A percentile compares a stretch with the other conserved stretches of the same genome.
Conservation (phyloP, 192 early-diverging fungal species). For the Podila epicladia region DNA sequence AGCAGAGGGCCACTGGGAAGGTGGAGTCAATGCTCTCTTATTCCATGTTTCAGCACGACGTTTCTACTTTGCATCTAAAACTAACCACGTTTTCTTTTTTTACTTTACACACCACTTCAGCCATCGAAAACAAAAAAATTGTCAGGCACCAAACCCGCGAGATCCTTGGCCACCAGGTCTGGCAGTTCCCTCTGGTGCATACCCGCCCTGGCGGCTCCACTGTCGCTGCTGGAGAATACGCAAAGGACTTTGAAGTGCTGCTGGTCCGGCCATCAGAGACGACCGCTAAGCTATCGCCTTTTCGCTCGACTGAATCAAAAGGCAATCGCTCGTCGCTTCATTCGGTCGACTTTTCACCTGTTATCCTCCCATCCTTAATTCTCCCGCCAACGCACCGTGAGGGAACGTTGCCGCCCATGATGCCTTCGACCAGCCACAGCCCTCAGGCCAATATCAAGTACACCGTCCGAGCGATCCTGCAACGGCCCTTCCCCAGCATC, state of each 20-base stretch:
- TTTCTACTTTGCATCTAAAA: background rate
- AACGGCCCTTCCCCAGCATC: conserved; percentile 31
- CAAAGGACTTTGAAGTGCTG: conserved; percentile 34
- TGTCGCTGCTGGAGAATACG: conserved; percentile 29
- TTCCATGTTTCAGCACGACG: background rate
- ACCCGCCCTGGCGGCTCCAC: conserved; percentile 24
- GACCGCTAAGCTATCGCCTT: background rate
- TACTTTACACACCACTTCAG: background rate
- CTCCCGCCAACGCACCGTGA: background rate
- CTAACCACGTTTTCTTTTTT: too few species aligned
- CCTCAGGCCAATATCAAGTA: conserved; percentile 31
- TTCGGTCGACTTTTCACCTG: background rate
- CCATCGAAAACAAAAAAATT: conserved; percentile 46
- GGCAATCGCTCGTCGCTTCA: background rate
- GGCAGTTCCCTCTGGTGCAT: conserved; percentile 41
- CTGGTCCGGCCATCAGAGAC: conserved; percentile 20
- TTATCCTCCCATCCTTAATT: background rate
- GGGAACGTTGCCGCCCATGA: background rate
- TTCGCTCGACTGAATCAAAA: background rate
- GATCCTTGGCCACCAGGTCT: conserved; percentile 32
- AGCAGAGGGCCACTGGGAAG: conserved; percentile 42
- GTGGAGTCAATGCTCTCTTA: conserved; percentile 1
- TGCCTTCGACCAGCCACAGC: conserved; percentile 36
- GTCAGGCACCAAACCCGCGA: conserved; percentile 39
- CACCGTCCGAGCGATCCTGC: conserved; percentile 39